phyloP scores from a whole-genome alignment of 129 eudicot species.

The Flaveria sonorensis region DNA sequence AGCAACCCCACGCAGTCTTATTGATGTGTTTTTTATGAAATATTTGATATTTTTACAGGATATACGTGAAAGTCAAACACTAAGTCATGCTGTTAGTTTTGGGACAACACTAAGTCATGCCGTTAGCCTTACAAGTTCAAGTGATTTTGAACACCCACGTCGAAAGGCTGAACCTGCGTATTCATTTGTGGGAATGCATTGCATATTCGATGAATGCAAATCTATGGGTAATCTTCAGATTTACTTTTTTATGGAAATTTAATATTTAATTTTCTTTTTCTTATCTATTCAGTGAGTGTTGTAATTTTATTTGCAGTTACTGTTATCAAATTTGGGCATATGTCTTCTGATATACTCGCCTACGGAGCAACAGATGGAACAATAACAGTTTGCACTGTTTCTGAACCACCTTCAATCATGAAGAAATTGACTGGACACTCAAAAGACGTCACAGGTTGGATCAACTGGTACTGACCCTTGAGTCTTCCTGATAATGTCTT shows the following conservation, averaged over 20 bases:
- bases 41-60: slow-evolving; percentile 45
- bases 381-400: slow-evolving; percentile 75
- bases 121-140: slow-evolving; percentile 64
- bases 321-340: slow-evolving; percentile 92
- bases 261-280: background rate
- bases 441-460: slow-evolving; percentile 99
- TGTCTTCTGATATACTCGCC: slow-evolving; percentile 95
- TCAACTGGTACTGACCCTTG: slow-evolving; percentile 68
- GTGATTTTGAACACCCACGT: slow-evolving; percentile 59
- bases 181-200: slow-evolving; percentile 99
- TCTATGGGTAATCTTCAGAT: slow-evolving; percentile 66
- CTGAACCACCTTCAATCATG: slow-evolving; percentile 68
- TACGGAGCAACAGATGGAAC: slow-evolving; percentile 98
- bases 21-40: slow-evolving; percentile 7
- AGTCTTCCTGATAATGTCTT: slow-evolving; percentile 42
- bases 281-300: slow-evolving; percentile 17
- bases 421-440: slow-evolving; percentile 89
- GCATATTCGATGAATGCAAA: slow-evolving; percentile 98
- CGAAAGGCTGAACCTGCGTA: slow-evolving; percentile 78
- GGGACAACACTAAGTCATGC: slow-evolving; percentile 68
- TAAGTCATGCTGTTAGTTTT: slow-evolving; percentile 62
- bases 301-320: slow-evolving; percentile 55
- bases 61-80: slow-evolving; percentile 55
- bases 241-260: slow-evolving; percentile 8
- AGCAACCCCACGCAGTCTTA: background rate